These are phyloP conservation scores for Fusarium liriodendri DNA, from an alignment of 2,329 filamentous ascomycete genomes.

Conservation along the genomic window DNA sequence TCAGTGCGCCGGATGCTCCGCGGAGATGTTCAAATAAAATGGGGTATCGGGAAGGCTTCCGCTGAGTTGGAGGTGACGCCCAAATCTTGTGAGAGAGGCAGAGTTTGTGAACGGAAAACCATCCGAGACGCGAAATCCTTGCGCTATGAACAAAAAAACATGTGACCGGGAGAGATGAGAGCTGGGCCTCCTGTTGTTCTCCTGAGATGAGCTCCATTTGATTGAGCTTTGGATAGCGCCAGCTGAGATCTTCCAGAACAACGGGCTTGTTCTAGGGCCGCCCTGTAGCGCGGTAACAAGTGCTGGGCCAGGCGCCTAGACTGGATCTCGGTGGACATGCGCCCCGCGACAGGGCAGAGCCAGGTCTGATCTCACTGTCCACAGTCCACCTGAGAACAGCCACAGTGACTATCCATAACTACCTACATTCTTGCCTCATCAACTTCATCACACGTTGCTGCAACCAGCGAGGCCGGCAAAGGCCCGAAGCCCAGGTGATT, in stretches of 20 bases:
- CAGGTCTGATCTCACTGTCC: conserved; percentile 1
- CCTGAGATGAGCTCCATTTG: background rate
- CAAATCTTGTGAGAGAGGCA: background rate
- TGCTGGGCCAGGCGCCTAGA: conserved; percentile 1
- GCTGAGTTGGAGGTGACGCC: conserved; percentile 1
- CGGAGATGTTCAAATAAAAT: conserved; percentile 31
- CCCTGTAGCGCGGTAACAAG: background rate
- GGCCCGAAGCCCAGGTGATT: background rate
- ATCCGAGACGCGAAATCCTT: background rate
- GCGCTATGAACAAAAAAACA: background rate
- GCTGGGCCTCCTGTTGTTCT: background rate
- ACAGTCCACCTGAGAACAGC: conserved; percentile 6
- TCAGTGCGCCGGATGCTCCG: conserved; percentile 26
- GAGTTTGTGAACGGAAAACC: conserved; percentile 5
- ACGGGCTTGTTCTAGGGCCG: conserved; percentile 25
- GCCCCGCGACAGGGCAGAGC: conserved; percentile 19
- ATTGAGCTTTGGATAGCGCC: conserved; percentile 13
- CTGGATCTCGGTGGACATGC: background rate
- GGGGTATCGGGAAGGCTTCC: conserved; percentile 24
- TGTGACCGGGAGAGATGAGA: background rate
- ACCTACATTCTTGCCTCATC: background rate
- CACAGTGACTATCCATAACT: background rate
- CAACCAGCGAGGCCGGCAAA: background rate
- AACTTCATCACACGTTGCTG: background rate
- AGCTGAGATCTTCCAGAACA: conserved; percentile 34